Evolutionary conservation across 176 grass and related monocot genomes (phyloP).

Genomic region (Ananas comosus): DNA sequence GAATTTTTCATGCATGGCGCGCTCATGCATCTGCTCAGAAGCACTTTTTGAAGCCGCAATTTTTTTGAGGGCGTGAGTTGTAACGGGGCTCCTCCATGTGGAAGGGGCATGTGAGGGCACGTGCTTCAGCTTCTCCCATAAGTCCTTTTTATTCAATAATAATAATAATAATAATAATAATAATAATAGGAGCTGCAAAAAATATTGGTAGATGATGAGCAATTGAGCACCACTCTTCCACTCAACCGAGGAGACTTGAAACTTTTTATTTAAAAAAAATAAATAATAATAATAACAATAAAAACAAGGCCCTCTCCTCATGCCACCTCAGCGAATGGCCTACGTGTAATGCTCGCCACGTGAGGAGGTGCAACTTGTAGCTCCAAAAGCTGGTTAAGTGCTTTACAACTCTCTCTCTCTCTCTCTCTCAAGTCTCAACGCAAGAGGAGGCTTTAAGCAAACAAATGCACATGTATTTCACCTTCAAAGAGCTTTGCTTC

Average conservation of each 20-base stretch:
- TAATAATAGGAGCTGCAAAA: neutral
- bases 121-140: neutral
- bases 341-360: neutral
- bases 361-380: neutral
- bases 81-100: slow-evolving; percentile 7
- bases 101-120: neutral
- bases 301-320: neutral
- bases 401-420: neutral
- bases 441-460: too few relatives aligned
- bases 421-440: too few relatives aligned
- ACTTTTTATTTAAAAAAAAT: too few relatives aligned
- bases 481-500: neutral
- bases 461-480: neutral
- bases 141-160: neutral
- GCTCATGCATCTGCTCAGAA: neutral
- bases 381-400: neutral
- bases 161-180: neutral
- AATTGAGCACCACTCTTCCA: too few relatives aligned
- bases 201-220: too few relatives aligned
- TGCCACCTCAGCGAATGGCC: neutral
- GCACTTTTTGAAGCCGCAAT: too few relatives aligned
- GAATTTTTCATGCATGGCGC: neutral
- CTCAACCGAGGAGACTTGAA: too few relatives aligned
- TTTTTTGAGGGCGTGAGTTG: too few relatives aligned
- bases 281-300: too few relatives aligned